Evolutionary conservation across 192 early-diverging fungal genomes (phyloP).

Genomic region (Backusella parvicylindrica): DNA sequence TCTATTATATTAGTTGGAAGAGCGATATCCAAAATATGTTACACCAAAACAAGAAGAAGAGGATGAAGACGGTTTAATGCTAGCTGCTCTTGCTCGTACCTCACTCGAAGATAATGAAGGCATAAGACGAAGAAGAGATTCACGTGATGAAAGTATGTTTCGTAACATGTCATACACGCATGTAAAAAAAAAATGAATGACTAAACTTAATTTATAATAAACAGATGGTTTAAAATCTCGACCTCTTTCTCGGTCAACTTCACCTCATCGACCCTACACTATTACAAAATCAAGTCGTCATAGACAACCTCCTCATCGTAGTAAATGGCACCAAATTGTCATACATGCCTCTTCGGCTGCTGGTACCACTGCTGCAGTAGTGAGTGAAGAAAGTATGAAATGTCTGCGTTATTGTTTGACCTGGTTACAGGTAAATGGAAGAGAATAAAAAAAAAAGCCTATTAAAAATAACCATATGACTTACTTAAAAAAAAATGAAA

Average conservation of each 20-base stretch:
- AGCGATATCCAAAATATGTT: conserved; percentile 32
- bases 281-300: conserved; percentile 23
- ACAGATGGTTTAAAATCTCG: conserved; percentile 13
- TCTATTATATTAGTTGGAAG: conserved; percentile 16
- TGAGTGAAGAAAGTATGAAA: conserved; percentile 86
- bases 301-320: conserved; percentile 18
- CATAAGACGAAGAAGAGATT: conserved; percentile 9
- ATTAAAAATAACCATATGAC: neutral
- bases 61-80: conserved; percentile 20
- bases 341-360: conserved; percentile 55
- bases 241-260: conserved; percentile 35
- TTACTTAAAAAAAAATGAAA: neutral
- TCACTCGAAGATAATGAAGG: conserved; percentile 21
- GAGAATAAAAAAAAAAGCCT: neutral
- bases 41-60: conserved; percentile 10
- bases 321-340: conserved; percentile 60
- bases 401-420: conserved; percentile 85
- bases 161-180: neutral
- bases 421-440: conserved; percentile 66
- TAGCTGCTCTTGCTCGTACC: conserved; percentile 37
- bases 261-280: conserved; percentile 30
- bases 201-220: neutral
- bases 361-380: conserved; percentile 67
- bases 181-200: neutral
- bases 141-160: conserved; percentile 15